Conservation (phyloP, 441 rosid species). For the Euphorbia schlechtendalii region DNA sequence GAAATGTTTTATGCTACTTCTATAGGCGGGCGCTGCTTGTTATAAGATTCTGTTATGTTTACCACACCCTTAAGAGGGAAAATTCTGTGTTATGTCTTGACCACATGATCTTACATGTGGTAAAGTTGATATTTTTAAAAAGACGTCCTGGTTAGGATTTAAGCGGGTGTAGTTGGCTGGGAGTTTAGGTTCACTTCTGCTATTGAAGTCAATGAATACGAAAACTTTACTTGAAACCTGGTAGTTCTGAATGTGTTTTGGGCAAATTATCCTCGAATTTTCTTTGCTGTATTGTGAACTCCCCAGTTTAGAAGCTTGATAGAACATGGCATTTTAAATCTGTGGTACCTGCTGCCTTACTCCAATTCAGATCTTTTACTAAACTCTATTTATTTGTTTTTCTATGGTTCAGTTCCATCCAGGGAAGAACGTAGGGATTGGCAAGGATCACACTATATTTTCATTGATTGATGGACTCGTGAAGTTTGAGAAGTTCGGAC, state of each 20-base stretch:
- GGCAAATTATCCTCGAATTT: not conserved
- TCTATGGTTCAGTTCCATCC: constrained; percentile 59
- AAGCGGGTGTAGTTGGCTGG: not conserved
- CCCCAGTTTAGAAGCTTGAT: not conserved
- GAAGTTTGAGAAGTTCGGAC: constrained; percentile 87
- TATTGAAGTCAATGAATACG: not conserved
- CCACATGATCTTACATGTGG: not conserved
- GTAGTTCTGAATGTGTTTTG: no score
- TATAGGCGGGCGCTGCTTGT: no score
- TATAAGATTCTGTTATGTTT: not conserved
- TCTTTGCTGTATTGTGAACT: not conserved
- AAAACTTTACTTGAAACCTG: not conserved
- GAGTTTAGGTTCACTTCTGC: not conserved
- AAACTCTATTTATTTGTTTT: not conserved
- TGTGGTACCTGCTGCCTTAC: not conserved
- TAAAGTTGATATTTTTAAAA: not conserved
- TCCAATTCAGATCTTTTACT: not conserved
- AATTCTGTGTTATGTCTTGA: not conserved
- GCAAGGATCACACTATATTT: constrained; percentile 82
- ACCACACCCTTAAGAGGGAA: not conserved
- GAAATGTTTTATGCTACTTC: not conserved
- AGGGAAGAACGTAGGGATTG: constrained; percentile 84
- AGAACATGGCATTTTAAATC: not conserved
- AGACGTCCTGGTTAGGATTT: not conserved
- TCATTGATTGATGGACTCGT: constrained; percentile 87